Evolutionary conservation across 352 stramenopile species (phyloP).

Genomic region (Phytophthora meadii): DNA sequence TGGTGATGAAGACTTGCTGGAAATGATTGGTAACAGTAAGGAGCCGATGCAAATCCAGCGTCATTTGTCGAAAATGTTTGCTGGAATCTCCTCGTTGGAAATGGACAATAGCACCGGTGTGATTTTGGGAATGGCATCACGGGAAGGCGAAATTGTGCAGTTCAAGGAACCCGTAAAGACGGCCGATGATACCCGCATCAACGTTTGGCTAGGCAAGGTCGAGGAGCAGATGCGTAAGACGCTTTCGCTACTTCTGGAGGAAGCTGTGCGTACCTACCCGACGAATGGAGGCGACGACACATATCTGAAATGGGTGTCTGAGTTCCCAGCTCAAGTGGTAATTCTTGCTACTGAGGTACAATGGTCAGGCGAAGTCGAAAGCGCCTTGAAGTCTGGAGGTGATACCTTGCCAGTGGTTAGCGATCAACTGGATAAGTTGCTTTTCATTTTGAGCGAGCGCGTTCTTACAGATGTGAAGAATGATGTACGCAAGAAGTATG

Average conservation of each 20-base stretch:
- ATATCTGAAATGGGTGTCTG: slow-evolving; percentile 97
- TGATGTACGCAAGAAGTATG: slow-evolving; percentile 98
- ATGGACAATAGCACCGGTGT: slow-evolving; percentile 78
- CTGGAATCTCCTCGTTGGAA: slow-evolving; percentile 94
- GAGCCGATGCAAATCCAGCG: slow-evolving; percentile 98
- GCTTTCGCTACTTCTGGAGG: slow-evolving; percentile 95
- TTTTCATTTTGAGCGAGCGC: slow-evolving; percentile 97
- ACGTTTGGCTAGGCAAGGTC: slow-evolving; percentile 97
- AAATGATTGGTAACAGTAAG: slow-evolving; percentile 99
- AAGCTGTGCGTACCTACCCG: slow-evolving; percentile 88
- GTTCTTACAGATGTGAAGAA: slow-evolving; percentile 95
- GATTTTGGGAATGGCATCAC: slow-evolving; percentile 95
- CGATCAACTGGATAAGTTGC: slow-evolving; percentile 80
- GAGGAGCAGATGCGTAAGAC: slow-evolving; percentile 98
- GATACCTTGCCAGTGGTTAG: slow-evolving; percentile 52
- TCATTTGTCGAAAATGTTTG: slow-evolving; percentile 99
- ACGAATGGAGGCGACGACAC: slow-evolving; percentile 77
- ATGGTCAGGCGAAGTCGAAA: slow-evolving; percentile 97
- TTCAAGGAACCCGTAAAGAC: slow-evolving; percentile 95
- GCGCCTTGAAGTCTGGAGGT: slow-evolving; percentile 77
- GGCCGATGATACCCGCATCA: slow-evolving; percentile 90
- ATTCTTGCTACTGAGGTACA: slow-evolving; percentile 98
- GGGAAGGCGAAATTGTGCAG: slow-evolving; percentile 98
- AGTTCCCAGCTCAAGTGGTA: slow-evolving; percentile 98
- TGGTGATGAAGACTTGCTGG: slow-evolving; percentile 99